phyloP scores from a whole-genome alignment of 2,329 filamentous ascomycete species.

The Passalora sequoiae region DNA sequence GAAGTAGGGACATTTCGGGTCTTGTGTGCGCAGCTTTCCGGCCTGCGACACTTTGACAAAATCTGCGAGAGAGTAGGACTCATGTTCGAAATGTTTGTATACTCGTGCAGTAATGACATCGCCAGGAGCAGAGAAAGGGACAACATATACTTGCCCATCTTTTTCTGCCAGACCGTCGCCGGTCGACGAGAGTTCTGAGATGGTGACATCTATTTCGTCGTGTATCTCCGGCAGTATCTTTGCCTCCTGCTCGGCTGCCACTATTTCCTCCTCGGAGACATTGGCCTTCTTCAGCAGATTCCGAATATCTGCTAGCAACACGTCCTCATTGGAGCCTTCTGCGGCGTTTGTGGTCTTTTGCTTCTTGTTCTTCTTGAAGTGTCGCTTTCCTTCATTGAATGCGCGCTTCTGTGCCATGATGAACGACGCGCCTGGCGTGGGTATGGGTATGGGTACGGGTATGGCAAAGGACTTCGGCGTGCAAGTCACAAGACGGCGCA shows the following conservation, averaged over 20 bases:
- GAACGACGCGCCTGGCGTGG: too few species aligned
- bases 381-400: slow-evolving; percentile 36
- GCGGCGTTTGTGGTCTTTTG: slow-evolving; percentile 40
- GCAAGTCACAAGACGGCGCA: not conserved
- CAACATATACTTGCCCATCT: slow-evolving; percentile 69
- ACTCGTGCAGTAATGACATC: slow-evolving; percentile 76
- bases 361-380: slow-evolving; percentile 45
- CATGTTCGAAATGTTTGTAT: slow-evolving; percentile 61
- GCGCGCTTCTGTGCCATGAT: slow-evolving; percentile 34
- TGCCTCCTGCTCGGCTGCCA: slow-evolving; percentile 19
- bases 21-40: slow-evolving; percentile 70
- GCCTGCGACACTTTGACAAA: slow-evolving; percentile 72
- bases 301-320: slow-evolving; percentile 44
- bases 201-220: slow-evolving; percentile 74
- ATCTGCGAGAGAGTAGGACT: slow-evolving; percentile 72
- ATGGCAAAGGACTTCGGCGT: not conserved
- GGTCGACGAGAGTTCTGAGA: slow-evolving; percentile 78
- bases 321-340: slow-evolving; percentile 47
- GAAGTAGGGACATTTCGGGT: slow-evolving; percentile 79
- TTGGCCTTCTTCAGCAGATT: slow-evolving; percentile 37
- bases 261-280: slow-evolving; percentile 16
- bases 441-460: not conserved
- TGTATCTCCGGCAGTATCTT: slow-evolving; percentile 53
- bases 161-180: slow-evolving; percentile 81
- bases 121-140: slow-evolving; percentile 83